Conservation (phyloP, 2,329 filamentous ascomycete genomes). For the Xylariaceae sp. region DNA sequence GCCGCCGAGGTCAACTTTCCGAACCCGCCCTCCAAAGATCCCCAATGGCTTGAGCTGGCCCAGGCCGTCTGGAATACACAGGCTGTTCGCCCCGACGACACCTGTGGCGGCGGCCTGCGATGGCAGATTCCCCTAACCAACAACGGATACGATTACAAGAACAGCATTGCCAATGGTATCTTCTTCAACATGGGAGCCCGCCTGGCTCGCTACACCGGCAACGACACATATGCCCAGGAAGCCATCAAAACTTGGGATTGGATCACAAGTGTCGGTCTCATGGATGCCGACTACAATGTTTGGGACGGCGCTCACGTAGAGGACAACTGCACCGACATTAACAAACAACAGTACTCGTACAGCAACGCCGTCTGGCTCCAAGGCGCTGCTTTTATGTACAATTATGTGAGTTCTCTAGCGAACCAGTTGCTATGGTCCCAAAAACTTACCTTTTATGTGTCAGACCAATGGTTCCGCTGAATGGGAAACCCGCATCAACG, state of each 20-base stretch:
- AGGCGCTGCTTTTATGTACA: conserved; percentile 40
- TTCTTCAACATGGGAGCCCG: conserved; percentile 53
- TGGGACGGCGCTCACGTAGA: conserved; percentile 48
- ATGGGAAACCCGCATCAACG: conserved; percentile 46
- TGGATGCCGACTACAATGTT: conserved; percentile 42
- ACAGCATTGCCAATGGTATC: conserved; percentile 44
- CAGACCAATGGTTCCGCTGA: conserved; percentile 35
- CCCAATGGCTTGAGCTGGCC: conserved; percentile 61
- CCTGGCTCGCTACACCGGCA: conserved; percentile 59
- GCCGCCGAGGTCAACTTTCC: conserved; percentile 61
- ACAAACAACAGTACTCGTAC: conserved; percentile 50
- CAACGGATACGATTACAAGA: conserved; percentile 43
- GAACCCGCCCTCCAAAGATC: conserved; percentile 45
- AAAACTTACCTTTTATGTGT: conserved; percentile 4
- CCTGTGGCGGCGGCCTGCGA: conserved; percentile 59
- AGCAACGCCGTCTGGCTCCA: conserved; percentile 49
- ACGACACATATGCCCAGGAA: conserved; percentile 60
- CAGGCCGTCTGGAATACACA: conserved; percentile 64
- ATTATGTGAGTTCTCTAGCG: conserved; percentile 33
- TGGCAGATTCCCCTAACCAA: conserved; percentile 66
- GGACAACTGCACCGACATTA: conserved; percentile 44
- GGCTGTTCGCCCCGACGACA: conserved; percentile 52
- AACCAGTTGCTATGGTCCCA: neutral
- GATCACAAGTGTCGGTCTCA: conserved; percentile 44
- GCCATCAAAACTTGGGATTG: conserved; percentile 58